Base-by-base conservation (phyloP, 192 early-diverging fungal species). In the Coemansia sp. region DNA sequence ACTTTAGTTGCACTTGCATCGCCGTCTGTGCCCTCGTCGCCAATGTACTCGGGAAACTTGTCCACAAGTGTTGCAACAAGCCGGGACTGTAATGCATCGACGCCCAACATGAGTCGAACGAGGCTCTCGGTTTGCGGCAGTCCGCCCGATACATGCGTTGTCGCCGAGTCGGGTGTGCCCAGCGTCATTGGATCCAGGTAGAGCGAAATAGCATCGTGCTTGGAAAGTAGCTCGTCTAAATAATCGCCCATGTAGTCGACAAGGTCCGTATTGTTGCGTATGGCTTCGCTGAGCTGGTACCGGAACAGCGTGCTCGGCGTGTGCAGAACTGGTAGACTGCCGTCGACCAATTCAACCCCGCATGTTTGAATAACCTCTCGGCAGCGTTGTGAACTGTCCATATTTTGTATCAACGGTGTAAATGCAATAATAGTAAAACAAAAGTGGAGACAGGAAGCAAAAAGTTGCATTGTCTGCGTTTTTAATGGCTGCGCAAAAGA, bases 1-100 rank as follows among this genome's bases (percentile, higher is more conserved):
- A 79, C 69, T 41, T 81, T 81, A 10, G 83, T 87, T 60, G 22
- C 61, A 9, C 56, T 61, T 2, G 54, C 50, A 11, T 64, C 65
- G 11, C 43, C 38, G 4, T 59, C 37, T 19, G 49, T 74, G 64
- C 75, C 71, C 5, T 80, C 82, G 24, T 78, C 75, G 59, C 77
- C 72, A 26, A 83, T 81, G 54, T 83, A 85, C 57, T 89, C 88
- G 13, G 87, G 83, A 23, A 89, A 69, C 60, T 78, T 82, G 38
- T 89, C 87, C 58, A 89, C 68, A 8, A 88, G 66, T 41, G 73
- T 62, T 14, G 62, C 52, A 8, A 87, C 75, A 3, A 89, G 61
- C 5, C 72, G 80, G 1, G 85, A 62, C 52, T 91, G 90, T 22
- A 91, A 38, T 18, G 68, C 52, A 45, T 89, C 87, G 4, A 89